Base-by-base conservation (phyloP, 1,284 basidiomycete species). In the Taiwanofungus camphoratus region DNA sequence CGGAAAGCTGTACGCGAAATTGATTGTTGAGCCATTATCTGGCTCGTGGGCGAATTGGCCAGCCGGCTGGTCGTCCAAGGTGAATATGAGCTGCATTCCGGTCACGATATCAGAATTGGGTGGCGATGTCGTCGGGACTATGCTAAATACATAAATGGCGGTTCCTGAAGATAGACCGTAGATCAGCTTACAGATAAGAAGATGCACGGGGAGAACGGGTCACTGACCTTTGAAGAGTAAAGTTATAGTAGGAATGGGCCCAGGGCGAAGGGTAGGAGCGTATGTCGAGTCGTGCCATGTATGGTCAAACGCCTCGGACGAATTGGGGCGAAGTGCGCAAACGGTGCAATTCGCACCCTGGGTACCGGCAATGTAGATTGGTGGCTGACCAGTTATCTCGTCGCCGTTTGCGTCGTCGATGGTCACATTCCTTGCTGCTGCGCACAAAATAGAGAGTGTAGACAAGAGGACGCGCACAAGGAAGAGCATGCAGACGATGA, bases 391-490 rank as follows among this genome's bases (percentile, higher is more conserved):
- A 4, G 52, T 51, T 3, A 30, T 21, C 13, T 30, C 41, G 36
- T 51, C 52, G 1, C 47, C 52, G 20, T 38, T 51, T 12, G 46
- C 44, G 39, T 51, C 52, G 21, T 53, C 49, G 27, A 51, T 49
- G n/a, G 32, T 44, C 9, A 53, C 35, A 9, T 44, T 48, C 30
- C 26, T 33, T 9, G 31, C 9, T 5, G 22, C 40, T 13, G 37
- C 19, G 13, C 32, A 36, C 15, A 41, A 21, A 32, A 41, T 24
- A 27, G 24, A 42, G 23, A 13, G 37, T 42, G 4, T 16, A 31
- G 9, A 45, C 27, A 20, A 22, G 12, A n/a, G 33, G 18, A 45
- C n/a, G n/a, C n/a, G n/a, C n/a, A n/a, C n/a, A n/a, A n/a, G n/a
- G n/a, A n/a, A n/a, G n/a, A n/a, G n/a, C n/a, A n/a, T n/a, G n/a